Evolutionary conservation across 768 basidiomycete species (phyloP).

Genomic region (Trametes cingulata): DNA sequence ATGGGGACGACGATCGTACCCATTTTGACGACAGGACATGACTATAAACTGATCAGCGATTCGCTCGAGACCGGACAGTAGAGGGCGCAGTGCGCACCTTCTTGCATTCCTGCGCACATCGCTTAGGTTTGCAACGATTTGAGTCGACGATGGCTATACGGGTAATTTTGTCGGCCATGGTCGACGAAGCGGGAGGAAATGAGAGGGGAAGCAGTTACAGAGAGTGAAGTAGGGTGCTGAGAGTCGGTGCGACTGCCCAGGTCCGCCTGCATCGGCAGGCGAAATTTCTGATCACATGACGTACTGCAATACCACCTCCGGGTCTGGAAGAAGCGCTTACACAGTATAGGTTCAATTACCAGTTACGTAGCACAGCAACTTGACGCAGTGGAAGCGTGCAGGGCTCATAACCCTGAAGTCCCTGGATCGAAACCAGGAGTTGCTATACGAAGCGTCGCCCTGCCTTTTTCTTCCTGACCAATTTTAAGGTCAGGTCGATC

Average conservation of each 20-base stretch:
- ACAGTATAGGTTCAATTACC: too few relatives aligned
- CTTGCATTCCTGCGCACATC: conserved; percentile 98
- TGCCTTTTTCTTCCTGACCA: too few relatives aligned
- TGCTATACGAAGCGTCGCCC: background rate
- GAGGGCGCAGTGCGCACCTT: conserved; percentile 53
- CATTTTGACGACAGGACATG: conserved; percentile 98
- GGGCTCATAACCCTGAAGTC: conserved; percentile 16
- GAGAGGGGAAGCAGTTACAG: background rate
- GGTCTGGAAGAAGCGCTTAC: too few relatives aligned
- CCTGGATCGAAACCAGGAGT: conserved; percentile 16
- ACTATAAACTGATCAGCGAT: conserved; percentile 41
- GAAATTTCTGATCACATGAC: conserved; percentile 16
- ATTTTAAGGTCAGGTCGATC: too few relatives aligned
- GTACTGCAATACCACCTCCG: background rate
- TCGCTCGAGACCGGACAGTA: background rate
- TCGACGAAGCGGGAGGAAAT: conserved; percentile 1
- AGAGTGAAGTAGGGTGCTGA: background rate
- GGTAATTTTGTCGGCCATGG: conserved; percentile 82
- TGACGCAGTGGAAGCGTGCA: conserved; percentile 16
- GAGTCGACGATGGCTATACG: conserved; percentile 94
- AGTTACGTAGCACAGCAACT: conserved; percentile 5
- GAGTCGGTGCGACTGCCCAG: too few relatives aligned
- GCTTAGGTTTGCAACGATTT: conserved; percentile 94
- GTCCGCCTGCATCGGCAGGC: conserved; percentile 8
- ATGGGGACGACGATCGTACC: conserved; percentile 46